phyloP scores from a whole-genome alignment of 169 alveolate genomes.

The Perkinsus olseni region DNA sequence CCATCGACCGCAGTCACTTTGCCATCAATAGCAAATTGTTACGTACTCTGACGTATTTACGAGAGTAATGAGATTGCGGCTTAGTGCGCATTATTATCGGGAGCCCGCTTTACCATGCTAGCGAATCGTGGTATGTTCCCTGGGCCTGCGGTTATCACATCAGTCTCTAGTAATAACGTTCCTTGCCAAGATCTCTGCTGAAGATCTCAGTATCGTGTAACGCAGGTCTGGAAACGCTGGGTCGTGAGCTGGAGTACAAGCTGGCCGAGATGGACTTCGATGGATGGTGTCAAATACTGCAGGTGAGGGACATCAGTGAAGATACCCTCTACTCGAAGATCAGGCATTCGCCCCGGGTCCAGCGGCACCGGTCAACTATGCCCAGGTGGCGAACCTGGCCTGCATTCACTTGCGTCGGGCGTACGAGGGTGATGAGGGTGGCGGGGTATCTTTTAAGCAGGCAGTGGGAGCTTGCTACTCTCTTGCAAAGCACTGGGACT shows the following conservation, averaged over 20 bases:
- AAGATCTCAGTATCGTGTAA: too few species aligned
- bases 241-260: not conserved
- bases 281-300: not conserved
- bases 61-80: too few species aligned
- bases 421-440: not conserved
- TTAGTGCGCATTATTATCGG: too few species aligned
- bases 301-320: not conserved
- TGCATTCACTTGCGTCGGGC: not conserved
- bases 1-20: not conserved
- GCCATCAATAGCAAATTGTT: too few species aligned
- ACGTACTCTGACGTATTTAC: too few species aligned
- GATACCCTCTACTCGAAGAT: not conserved
- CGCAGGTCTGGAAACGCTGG: not conserved
- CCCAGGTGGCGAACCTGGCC: not conserved
- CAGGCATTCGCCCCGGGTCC: not conserved
- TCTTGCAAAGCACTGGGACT: not conserved
- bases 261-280: not conserved
- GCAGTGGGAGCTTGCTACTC: not conserved
- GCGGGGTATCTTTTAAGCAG: not conserved
- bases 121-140: too few species aligned
- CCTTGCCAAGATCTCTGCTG: too few species aligned
- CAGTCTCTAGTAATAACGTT: too few species aligned
- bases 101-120: too few species aligned
- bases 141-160: too few species aligned
- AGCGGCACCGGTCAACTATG: not conserved